Percentiles rank a stretch among this genome's conserved stretches.
Conservation (phyloP, 371 early-diverging fungal species). For the Mucor indicus region DNA sequence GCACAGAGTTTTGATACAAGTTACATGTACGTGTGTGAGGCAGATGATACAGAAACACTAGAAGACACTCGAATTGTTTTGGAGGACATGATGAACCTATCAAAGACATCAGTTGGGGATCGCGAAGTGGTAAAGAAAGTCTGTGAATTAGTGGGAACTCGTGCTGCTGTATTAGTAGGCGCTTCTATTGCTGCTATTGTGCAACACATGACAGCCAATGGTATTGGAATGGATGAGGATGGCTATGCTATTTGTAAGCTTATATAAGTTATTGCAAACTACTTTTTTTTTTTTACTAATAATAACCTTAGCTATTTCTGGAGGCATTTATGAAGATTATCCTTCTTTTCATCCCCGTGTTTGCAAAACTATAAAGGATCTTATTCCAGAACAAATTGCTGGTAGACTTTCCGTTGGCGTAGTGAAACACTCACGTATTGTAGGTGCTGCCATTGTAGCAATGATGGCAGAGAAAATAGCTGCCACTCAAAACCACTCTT, state of each 20-base stretch:
- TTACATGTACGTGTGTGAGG: constrained; percentile 63
- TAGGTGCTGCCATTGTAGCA: constrained; percentile 84
- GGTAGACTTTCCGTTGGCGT: constrained; percentile 60
- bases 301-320: constrained; percentile 59
- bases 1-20: constrained; percentile 76
- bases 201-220: constrained; percentile 41
- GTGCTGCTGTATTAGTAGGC: constrained; percentile 69
- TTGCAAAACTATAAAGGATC: constrained; percentile 65
- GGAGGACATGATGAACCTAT: constrained; percentile 53
- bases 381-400: constrained; percentile 75
- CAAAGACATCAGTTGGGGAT: constrained; percentile 54
- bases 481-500: no score
- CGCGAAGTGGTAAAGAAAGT: constrained; percentile 66
- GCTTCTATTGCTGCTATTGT: constrained; percentile 66
- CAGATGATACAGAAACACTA: constrained; percentile 44
- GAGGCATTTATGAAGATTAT: constrained; percentile 83
- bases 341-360: constrained; percentile 81
- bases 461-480: constrained; percentile 64
- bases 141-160: constrained; percentile 65
- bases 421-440: constrained; percentile 76
- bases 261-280: not conserved
- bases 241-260: constrained; percentile 62
- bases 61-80: constrained; percentile 62
- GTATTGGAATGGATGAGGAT: constrained; percentile 49
- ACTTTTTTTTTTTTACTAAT: no score